Evolutionary conservation across 768 basidiomycete species (phyloP), one percentile per base, ranked within the genome.

Genomic region (Suillus paluster): DNA sequence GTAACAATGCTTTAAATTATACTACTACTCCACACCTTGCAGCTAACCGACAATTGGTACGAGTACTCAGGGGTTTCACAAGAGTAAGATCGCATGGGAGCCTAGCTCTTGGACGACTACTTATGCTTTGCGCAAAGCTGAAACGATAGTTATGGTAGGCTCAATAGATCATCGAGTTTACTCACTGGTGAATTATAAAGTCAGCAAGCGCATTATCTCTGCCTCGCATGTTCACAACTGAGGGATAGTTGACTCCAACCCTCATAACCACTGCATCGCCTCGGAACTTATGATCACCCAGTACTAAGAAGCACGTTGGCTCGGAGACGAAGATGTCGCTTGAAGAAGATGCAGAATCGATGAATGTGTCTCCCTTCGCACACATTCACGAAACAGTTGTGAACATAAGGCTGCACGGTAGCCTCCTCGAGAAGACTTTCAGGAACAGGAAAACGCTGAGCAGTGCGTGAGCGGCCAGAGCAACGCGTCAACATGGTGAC

Each of bases 281-380:
- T 7, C 2, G 38, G n/a, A 64, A 64, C 12, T 23, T 9, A 3
- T 2, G 6, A 30, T 27, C 42, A 17, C 5, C 5, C 0, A n/a
- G 5, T 19, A 0, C 62, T 56, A 42, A 66, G 38, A n/a, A 49
- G 17, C 1, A 14, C 4, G 9, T 66, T 66, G 6, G 3, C 12
- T 12, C 42, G 23, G 27, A 66, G 64, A 25, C 21, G 5, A 25
- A 36, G 42, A 33, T 66, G 63, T 1, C 11, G 14, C 9, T 66
- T 66, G 59, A 66, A 66, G 46, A 64, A 66, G 0, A 66, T 21
- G 36, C 23, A 7, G 19, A 64, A 66, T 5, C 3, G 14, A 48
- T 66, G 7, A 5, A n/a, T 14, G 5, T 60, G 46, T 23, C 23
- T 33, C 4, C 59, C 64, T 10, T 66, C 49, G 9, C 6, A 4